Percentiles rank a stretch among this genome's conserved stretches.
Conservation (phyloP, 2,329 filamentous ascomycete species). For the Colletotrichum sp. region DNA sequence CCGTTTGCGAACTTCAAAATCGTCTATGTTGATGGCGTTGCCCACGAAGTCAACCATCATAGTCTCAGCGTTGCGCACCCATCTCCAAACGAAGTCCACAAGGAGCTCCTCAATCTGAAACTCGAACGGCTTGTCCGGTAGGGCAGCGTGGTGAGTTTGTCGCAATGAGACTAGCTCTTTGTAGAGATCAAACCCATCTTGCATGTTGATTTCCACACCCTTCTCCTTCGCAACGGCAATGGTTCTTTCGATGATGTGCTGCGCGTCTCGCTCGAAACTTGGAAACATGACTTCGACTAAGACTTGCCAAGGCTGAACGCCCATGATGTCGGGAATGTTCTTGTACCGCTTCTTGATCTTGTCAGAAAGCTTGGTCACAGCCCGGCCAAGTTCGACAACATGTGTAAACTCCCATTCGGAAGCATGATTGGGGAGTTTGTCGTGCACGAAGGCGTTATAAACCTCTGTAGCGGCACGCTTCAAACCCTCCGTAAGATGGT, state of each 20-base stretch:
- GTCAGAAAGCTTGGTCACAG: constrained; percentile 83
- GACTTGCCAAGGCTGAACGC: constrained; percentile 68
- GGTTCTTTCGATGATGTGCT: constrained; percentile 83
- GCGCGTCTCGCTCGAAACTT: constrained; percentile 86
- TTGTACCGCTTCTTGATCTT: constrained; percentile 92
- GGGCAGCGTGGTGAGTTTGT: constrained; percentile 75
- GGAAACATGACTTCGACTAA: constrained; percentile 86
- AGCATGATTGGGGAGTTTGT: constrained; percentile 78
- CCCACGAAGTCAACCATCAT: constrained; percentile 86
- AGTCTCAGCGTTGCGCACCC: constrained; percentile 82
- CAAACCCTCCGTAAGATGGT: constrained; percentile 75
- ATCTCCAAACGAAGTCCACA: constrained; percentile 94
- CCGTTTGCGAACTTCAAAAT: constrained; percentile 77
- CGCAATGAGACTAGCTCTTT: constrained; percentile 86
- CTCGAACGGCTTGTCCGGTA: constrained; percentile 77
- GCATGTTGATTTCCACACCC: constrained; percentile 78
- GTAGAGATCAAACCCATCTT: constrained; percentile 95
- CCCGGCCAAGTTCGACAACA: constrained; percentile 86
- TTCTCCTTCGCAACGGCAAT: constrained; percentile 73
- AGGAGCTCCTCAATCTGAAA: constrained; percentile 88
- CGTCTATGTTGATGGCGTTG: constrained; percentile 87
- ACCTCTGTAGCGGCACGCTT: constrained; percentile 76
- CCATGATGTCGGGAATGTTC: constrained; percentile 87
- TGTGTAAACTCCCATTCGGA: constrained; percentile 91
- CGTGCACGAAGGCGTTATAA: constrained; percentile 80